Conservation (phyloP, 768 basidiomycete species). For the Agaricus sinodeliciosus region DNA sequence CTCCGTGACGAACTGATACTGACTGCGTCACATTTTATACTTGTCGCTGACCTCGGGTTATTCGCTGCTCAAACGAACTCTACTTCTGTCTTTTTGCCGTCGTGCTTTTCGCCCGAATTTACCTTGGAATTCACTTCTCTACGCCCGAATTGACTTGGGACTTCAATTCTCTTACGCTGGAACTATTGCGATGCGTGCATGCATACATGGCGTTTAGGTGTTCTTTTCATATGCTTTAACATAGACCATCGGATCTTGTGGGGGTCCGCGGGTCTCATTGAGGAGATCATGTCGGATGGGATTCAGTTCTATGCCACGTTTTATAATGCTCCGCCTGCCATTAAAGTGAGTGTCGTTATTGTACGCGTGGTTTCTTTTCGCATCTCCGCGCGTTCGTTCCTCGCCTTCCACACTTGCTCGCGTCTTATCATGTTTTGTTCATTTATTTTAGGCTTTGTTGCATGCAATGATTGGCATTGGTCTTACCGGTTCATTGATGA, state of each 20-base stretch:
- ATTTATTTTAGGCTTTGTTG: slow-evolving; percentile 58
- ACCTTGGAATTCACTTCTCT: too few relatives aligned
- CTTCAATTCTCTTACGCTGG: too few relatives aligned
- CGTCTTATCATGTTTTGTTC: not conserved
- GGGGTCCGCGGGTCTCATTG: slow-evolving; percentile 41
- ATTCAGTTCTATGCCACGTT: slow-evolving; percentile 91
- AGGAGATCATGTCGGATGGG: slow-evolving; percentile 64
- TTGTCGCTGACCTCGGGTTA: too few relatives aligned
- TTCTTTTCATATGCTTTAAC: slow-evolving; percentile 79
- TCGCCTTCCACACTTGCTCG: not conserved
- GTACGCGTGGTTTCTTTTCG: too few relatives aligned
- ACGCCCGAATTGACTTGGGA: too few relatives aligned
- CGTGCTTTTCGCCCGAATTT: too few relatives aligned
- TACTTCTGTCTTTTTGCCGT: too few relatives aligned
- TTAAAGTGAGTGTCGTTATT: slow-evolving; percentile 55
- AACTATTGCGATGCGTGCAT: not conserved
- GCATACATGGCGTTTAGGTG: slow-evolving; percentile 36
- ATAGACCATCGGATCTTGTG: slow-evolving; percentile 86
- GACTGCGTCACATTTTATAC: too few relatives aligned
- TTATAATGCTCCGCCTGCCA: slow-evolving; percentile 87
- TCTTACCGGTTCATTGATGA: slow-evolving; percentile 65
- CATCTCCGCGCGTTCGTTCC: not conserved
- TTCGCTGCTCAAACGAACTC: too few relatives aligned
- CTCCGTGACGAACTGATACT: not conserved
- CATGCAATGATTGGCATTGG: slow-evolving; percentile 83